Evolutionary conservation across 352 stramenopile species (phyloP).

Genomic region (Globisporangium spiculum): DNA sequence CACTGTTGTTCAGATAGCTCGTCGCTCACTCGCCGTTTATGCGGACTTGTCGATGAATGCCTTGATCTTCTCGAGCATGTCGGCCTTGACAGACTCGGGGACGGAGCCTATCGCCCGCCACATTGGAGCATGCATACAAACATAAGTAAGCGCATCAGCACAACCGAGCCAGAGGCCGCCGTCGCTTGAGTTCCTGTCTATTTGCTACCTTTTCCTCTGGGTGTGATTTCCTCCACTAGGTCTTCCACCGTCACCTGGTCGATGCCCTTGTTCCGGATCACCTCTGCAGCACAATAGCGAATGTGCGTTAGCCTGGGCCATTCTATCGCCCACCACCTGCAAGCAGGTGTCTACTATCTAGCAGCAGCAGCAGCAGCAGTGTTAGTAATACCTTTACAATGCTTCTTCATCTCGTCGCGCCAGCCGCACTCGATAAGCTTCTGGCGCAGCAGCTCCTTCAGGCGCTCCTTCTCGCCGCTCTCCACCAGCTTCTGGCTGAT

Average conservation of each 20-base stretch:
- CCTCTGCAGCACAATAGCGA: conserved; percentile 44
- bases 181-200: not conserved
- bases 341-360: not conserved
- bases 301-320: not conserved
- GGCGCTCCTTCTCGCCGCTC: conserved; percentile 86
- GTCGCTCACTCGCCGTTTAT: conserved; percentile 11
- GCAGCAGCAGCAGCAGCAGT: not conserved
- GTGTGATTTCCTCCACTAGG: conserved; percentile 91
- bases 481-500: conserved; percentile 89
- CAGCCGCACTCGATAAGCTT: conserved; percentile 91
- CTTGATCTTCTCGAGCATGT: conserved; percentile 90
- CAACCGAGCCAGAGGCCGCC: not conserved
- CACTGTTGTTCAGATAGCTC: not conserved
- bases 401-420: conserved; percentile 89
- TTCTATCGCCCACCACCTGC: not conserved
- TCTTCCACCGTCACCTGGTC: conserved; percentile 95
- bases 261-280: conserved; percentile 92
- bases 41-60: conserved; percentile 84
- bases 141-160: not conserved
- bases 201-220: conserved; percentile 65
- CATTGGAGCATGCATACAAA: not conserved
- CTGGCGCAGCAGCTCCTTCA: conserved; percentile 87
- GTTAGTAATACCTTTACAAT: conserved; percentile 71
- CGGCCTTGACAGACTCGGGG: conserved; percentile 85
- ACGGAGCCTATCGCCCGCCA: conserved; percentile 43